phyloP scores from a whole-genome alignment of 306 rosid species.

The Prunus fruticosa region DNA sequence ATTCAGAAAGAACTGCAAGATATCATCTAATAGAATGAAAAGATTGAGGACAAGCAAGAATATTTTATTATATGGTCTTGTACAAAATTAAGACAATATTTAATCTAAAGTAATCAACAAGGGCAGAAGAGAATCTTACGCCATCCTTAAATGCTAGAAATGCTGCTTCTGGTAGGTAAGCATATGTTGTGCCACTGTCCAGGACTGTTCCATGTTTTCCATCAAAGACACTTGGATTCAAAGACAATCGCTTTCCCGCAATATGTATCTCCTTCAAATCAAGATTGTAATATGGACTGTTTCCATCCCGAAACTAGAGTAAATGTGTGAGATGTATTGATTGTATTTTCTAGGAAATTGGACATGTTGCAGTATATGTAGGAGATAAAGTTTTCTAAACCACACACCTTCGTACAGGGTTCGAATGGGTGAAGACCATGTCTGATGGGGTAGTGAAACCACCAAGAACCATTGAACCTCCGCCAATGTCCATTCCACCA shows the following conservation, averaged over 20 bases:
- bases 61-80: neutral
- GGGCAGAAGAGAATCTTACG: constrained; percentile 51
- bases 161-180: constrained; percentile 77
- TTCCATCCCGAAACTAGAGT: constrained; percentile 99
- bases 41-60: constrained; percentile 3
- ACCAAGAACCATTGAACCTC: constrained; percentile 98
- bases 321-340: constrained; percentile 84
- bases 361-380: constrained; percentile 37
- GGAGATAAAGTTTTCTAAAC: constrained; percentile 21
- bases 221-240: constrained; percentile 69
- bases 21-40: neutral
- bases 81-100: constrained; percentile 17
- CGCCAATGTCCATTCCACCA: constrained; percentile 98
- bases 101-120: constrained; percentile 11
- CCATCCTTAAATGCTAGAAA: constrained; percentile 75
- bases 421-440: constrained; percentile 71
- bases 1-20: constrained; percentile 10
- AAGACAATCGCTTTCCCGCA: constrained; percentile 70
- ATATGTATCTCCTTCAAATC: constrained; percentile 89
- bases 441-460: constrained; percentile 68
- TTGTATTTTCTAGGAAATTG: constrained; percentile 56
- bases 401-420: constrained; percentile 80
- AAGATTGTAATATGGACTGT: constrained; percentile 98
- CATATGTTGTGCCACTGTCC: constrained; percentile 98
- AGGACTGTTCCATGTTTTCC: constrained; percentile 80